phyloP scores from a whole-genome alignment of 306 rosid genomes.

The Sicyos baderoa region DNA sequence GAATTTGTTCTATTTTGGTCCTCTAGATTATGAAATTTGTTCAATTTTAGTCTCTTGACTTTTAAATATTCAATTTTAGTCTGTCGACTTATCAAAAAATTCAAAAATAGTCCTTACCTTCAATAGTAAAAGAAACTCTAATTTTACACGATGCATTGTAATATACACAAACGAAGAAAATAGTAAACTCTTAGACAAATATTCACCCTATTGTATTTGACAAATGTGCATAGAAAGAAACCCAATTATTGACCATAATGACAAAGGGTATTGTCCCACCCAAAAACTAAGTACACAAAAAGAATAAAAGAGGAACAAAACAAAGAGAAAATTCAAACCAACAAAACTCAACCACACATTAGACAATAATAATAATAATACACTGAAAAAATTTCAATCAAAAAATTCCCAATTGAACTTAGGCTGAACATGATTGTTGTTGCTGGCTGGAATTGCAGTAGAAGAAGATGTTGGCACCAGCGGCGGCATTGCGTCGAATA shows the following conservation, averaged over 20 bases:
- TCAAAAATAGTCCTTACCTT: no score
- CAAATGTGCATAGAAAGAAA: no score
- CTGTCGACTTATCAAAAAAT: no score
- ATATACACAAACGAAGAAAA: no score
- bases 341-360: constrained; percentile 8
- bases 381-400: neutral
- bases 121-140: no score
- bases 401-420: constrained; percentile 25
- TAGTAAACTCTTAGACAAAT: no score
- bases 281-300: constrained; percentile 16
- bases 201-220: no score
- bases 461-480: constrained; percentile 12
- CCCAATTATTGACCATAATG: constrained; percentile 12
- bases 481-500: constrained; percentile 41
- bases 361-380: neutral
- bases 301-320: neutral
- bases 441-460: neutral
- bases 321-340: neutral
- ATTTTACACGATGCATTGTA: no score
- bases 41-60: no score
- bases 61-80: no score
- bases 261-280: constrained; percentile 7
- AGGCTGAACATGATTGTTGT: constrained; percentile 1
- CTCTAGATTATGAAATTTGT: no score
- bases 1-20: no score